A percentile compares a stretch with the other conserved stretches of the same genome.
These are phyloP conservation scores for Rhizophagus sp. DNA, from an alignment of 192 early-diverging fungal genomes.

Conservation along the genomic window DNA sequence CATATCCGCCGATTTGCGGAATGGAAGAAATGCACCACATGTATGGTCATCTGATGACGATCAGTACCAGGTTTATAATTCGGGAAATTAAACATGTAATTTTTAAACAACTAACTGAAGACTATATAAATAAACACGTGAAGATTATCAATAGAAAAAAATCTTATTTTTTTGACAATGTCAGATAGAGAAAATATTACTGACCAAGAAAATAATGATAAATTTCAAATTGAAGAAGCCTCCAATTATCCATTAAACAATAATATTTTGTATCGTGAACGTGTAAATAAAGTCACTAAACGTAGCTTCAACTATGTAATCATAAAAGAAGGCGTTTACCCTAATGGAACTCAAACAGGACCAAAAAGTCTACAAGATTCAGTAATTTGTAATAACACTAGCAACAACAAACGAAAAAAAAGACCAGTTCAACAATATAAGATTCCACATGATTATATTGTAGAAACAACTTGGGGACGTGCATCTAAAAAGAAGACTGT, in stretches of 20 bases:
- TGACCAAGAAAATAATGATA: neutral
- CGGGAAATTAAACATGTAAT: neutral
- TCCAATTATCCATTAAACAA: neutral
- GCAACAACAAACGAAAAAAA: neutral
- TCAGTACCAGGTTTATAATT: no score
- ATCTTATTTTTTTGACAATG: no score
- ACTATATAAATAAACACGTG: neutral
- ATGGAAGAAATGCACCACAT: neutral
- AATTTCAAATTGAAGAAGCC: neutral
- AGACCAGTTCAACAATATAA: neutral
- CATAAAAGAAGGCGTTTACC: slow-evolving; percentile 12
- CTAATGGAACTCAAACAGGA: no score
- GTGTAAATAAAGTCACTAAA: neutral
- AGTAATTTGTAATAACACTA: no score
- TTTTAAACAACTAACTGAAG: neutral
- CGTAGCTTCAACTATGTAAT: neutral
- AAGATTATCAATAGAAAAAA: no score
- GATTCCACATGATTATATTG: slow-evolving; percentile 17
- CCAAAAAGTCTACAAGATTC: no score
- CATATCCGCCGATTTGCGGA: neutral
- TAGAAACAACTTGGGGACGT: slow-evolving; percentile 10
- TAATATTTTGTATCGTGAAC: neutral
- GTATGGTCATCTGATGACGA: no score
- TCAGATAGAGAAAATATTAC: neutral
- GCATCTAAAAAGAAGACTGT: neutral